Conservation (phyloP, 768 basidiomycete species). For the Filobasidium floriforme region DNA sequence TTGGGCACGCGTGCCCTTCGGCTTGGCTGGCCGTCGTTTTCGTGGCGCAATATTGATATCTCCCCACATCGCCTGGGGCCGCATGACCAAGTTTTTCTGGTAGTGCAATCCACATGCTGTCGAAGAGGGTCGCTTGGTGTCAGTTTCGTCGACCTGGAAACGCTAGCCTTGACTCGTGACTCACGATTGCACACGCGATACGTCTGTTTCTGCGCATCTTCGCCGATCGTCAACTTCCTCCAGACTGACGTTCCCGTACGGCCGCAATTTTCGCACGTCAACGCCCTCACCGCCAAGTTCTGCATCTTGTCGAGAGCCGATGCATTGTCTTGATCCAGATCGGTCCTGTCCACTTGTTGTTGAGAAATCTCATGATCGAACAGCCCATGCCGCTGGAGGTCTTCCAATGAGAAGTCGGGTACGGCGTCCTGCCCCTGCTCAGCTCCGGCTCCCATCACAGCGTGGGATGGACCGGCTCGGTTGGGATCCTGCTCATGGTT, state of each 20-base stretch:
- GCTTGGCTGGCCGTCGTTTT: slow-evolving; percentile 13
- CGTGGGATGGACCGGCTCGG: not conserved
- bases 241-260: slow-evolving; percentile 13
- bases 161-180: not conserved
- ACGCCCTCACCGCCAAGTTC: not conserved
- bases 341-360: not conserved
- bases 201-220: slow-evolving; percentile 1
- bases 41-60: slow-evolving; percentile 11
- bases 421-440: not conserved
- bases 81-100: slow-evolving; percentile 23
- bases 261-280: slow-evolving; percentile 23
- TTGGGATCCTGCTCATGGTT: not conserved
- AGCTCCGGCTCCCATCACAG: slow-evolving; percentile 6
- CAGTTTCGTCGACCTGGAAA: not conserved
- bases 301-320: slow-evolving; percentile 5
- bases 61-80: slow-evolving; percentile 22
- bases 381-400: not conserved
- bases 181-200: slow-evolving; percentile 22
- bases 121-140: not conserved
- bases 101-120: slow-evolving; percentile 24
- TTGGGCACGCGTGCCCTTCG: too few relatives aligned
- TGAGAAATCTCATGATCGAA: slow-evolving; percentile 10
- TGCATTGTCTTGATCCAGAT: slow-evolving; percentile 9
- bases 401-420: slow-evolving; percentile 5
- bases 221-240: slow-evolving; percentile 20